Base-by-base conservation (phyloP, 352 stramenopile genomes). In the Phytophthora melonis region DNA sequence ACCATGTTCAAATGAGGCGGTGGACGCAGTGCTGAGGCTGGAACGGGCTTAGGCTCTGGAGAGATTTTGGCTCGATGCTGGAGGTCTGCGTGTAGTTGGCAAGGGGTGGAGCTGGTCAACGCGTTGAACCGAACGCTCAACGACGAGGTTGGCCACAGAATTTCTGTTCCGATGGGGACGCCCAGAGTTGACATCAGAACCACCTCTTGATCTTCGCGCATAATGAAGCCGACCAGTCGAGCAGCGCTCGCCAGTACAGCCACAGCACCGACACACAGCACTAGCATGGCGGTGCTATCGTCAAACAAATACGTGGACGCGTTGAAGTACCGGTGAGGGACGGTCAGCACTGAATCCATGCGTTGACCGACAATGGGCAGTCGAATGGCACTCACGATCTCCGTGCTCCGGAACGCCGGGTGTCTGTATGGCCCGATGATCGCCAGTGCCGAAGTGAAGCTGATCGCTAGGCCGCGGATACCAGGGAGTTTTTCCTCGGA, bases 381-480 rank as follows among this genome's bases (percentile, higher is more conserved):
- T 8, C 9, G 32, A 41, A 71, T 49, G 10, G 19, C 34, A 11
- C 9, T 21, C 18, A 55, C 32, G 19, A 66, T 34, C 7, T 58
- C 32, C 2, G 57, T 32, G 18, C 50, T 60, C 27, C 54, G 61
- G 34, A 82, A 69, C 19, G n/a, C 39, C 5, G 23, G 62, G 52
- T 63, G 30, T 36, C 54, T 72, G 59, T 78, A 85, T 19, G 78
- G 73, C 2, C 75, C 75, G 11, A 83, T 64, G 5, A 85, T 60
- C 3, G 75, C 79, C 19, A 85, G 41, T 8, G 77, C 57, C 2
- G 75, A 79, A 0, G 68, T 78, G 49, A 85, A 74, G 49, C 75
- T 79, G 47, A 85, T 83, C 2, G 61, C 56, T 32, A 81, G 63
- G 0, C 75, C 75, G 3, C 75, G 78, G 34, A 85, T 68, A 4